Base-by-base conservation (phyloP, 2,329 filamentous ascomycete genomes). In the Talaromyces sp. region DNA sequence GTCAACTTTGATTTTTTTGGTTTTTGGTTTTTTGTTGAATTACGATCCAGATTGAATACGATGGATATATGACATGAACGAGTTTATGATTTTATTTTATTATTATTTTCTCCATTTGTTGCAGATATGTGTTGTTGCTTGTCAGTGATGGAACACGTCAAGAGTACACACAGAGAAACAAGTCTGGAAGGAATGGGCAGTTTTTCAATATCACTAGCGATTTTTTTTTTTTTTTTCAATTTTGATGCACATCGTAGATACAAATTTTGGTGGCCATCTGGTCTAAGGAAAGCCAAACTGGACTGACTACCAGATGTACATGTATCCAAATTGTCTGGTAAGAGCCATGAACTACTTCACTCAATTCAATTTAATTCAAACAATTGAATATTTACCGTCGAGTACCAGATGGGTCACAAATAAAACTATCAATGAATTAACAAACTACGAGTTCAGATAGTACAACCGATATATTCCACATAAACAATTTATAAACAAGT, bases 361-460 rank as follows among this genome's bases (percentile, higher is more conserved):
- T 8, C 27, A 29, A 32, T 32, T 32, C 31, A 32, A 32, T 32
- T 14, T 12, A 35, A 14, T 35, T 14, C 32, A 35, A 35, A 35
- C 4, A 5, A 5, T 5, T 5, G 12, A 35, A 17, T 17, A 14
- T 35, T 17, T 35, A 17, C 32, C 6, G 17, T 7, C 32, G 32
- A 31, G 1, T 31, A 31, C 29, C 10, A 31, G 29, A 10, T 31
- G 29, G 5, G 6, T 17, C 32, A 35, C 32, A 6, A 4, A 35
- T 1, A 35, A 63, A 76, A 31, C 57, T 61, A 8, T 66, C 74
- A 38, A 69, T 10, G 6, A 38, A 38, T n/a, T 38, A 46, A 11
- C 8, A 43, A 43, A 43, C n/a, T 21, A 43, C 17, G n/a, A 43
- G 9, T n/a, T n/a, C 1, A 9, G 21, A 17, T n/a, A 11, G 8